Evolutionary conservation across 2,329 filamentous ascomycete species (phyloP).

Genomic region (Pseudogymnoascus sp.): DNA sequence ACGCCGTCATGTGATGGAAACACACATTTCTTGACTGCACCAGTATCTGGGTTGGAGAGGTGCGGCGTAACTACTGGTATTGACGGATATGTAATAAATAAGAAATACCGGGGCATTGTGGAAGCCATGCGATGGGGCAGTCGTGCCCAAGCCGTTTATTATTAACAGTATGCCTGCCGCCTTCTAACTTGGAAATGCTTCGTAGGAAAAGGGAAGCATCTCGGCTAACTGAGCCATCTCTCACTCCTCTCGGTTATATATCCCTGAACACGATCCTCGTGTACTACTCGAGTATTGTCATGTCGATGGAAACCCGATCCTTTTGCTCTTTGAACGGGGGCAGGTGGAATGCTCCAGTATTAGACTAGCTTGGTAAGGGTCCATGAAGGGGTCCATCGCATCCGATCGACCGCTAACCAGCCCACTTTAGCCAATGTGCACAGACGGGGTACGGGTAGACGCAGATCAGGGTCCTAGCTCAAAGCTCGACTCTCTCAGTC

Average conservation of each 20-base stretch:
- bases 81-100: too few relatives aligned
- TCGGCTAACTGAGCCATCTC: background rate
- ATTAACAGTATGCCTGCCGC: background rate
- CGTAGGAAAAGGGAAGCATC: background rate
- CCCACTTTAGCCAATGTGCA: background rate
- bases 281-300: background rate
- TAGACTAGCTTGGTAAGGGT: background rate
- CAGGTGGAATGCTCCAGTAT: background rate
- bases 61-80: background rate
- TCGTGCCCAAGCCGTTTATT: background rate
- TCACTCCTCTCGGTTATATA: background rate
- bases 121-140: background rate
- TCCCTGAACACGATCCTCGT: background rate
- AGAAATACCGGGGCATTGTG: background rate
- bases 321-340: background rate
- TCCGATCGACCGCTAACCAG: background rate
- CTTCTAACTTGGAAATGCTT: background rate
- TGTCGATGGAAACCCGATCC: background rate
- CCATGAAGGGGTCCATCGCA: background rate
- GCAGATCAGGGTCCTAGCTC: background rate
- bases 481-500: background rate
- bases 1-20: background rate
- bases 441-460: slow-evolving; percentile 1
- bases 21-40: background rate
- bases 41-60: background rate